These are phyloP conservation scores for Termitomyces titanicus DNA, from an alignment of 768 basidiomycete genomes.

Conservation along the genomic window DNA sequence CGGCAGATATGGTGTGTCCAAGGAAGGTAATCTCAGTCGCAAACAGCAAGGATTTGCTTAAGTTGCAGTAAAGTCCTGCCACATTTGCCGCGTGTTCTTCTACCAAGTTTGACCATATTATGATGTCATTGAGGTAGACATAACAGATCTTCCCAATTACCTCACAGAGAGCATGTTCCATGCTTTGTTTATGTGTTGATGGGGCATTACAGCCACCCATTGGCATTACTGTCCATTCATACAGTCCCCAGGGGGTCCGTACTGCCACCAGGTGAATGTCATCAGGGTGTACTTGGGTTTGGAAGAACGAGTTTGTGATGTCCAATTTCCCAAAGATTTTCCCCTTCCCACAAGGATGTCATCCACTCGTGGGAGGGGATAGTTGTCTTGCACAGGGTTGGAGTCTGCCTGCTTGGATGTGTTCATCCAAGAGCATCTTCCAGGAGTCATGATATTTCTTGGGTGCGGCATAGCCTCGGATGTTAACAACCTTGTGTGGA, in stretches of 20 bases:
- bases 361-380: conserved; percentile 21
- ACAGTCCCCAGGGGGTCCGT: too few relatives aligned
- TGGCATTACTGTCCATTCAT: too few relatives aligned
- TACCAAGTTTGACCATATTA: conserved; percentile 35
- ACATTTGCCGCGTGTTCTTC: conserved; percentile 17
- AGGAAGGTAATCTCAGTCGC: conserved; percentile 24
- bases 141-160: conserved; percentile 22
- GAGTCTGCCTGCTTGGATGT: background rate
- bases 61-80: conserved; percentile 21
- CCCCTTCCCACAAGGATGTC: conserved; percentile 21
- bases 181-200: too few relatives aligned
- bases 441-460: background rate
- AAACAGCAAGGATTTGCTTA: conserved; percentile 25
- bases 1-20: conserved; percentile 18
- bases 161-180: conserved; percentile 35
- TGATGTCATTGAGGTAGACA: too few relatives aligned
- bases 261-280: too few relatives aligned
- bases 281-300: background rate
- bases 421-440: background rate
- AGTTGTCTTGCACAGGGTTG: background rate
- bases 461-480: background rate
- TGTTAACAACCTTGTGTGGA: background rate
- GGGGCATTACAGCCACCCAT: too few relatives aligned
- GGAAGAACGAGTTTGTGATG: background rate
- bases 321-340: conserved; percentile 14